Base-by-base conservation (phyloP, 495 filamentous ascomycete species). In the Parachaetomium inaequale region DNA sequence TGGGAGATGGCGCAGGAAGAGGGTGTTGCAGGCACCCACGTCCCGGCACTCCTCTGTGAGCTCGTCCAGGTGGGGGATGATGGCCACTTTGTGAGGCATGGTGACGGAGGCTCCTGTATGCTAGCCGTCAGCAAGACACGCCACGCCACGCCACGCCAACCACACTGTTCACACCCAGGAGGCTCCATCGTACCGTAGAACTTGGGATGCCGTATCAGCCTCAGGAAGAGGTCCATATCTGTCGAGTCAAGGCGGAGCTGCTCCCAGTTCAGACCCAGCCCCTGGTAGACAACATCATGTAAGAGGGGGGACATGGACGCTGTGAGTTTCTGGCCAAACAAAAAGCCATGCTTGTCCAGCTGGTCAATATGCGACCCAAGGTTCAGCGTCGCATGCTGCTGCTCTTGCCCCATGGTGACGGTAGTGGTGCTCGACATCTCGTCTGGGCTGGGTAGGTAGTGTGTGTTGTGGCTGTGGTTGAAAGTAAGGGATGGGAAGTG, bases 31-130 rank as follows among this genome's bases (percentile, higher is more conserved):
- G 59, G 88, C 87, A 53, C 88, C 87, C 15, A 90, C 85, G 51
- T 84, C 84, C 15, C 80, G 79, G 54, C 80, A 87, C 70, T 89
- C 86, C 29, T 84, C 81, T 14, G 87, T 89, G 28, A 90, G 73
- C 34, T 83, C 81, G 71, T 92, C 87, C 7, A 91, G 80, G 63
- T 88, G 76, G 3, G 81, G 77, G 70, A 90, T 82, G 68, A 91
- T 88, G 58, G 79, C 76, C 49, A 91, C 79, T 74, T 92, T 92
- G 75, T 85, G 80, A 0, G 88, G 88, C 88, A 91, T 92, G 49
- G 87, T 92, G 47, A 90, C 83, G 25, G 86, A 85, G 15, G 85
- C 81, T 60, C 88, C 88, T 75, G 81, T 26, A 2, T 21, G 10
- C 15, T 49, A 26, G 45, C 5, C 2, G 7, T 23, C 42, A 45